Conservation (phyloP, 495 filamentous ascomycete species). For the Penicillium waksmanii region DNA sequence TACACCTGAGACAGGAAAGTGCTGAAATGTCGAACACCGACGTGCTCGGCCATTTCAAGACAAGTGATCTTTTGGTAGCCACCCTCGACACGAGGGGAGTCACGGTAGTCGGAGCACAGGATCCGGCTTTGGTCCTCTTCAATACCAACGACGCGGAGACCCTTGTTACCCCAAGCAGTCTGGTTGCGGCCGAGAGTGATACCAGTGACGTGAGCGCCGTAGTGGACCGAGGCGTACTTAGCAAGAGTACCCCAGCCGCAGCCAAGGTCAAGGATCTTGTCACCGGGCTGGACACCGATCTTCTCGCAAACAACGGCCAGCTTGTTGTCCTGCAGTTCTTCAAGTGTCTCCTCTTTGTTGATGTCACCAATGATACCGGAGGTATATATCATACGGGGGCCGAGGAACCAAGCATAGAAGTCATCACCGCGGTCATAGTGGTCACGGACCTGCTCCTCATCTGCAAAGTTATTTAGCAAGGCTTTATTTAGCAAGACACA, state of each 20-base stretch:
- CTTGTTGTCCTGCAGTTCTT: slow-evolving; percentile 75
- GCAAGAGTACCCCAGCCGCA: slow-evolving; percentile 75
- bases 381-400: slow-evolving; percentile 75
- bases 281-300: slow-evolving; percentile 63
- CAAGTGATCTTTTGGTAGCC: slow-evolving; percentile 73
- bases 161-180: slow-evolving; percentile 73
- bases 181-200: slow-evolving; percentile 73
- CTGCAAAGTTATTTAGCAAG: slow-evolving; percentile 33
- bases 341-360: slow-evolving; percentile 65
- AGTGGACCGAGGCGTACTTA: slow-evolving; percentile 65
- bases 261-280: slow-evolving; percentile 68
- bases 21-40: slow-evolving; percentile 66
- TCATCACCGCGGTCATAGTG: slow-evolving; percentile 77
- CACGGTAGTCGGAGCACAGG: slow-evolving; percentile 70
- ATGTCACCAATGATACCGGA: slow-evolving; percentile 71
- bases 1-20: slow-evolving; percentile 66
- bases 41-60: slow-evolving; percentile 79
- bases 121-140: slow-evolving; percentile 66
- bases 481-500: neutral
- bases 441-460: slow-evolving; percentile 76
- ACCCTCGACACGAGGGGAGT: slow-evolving; percentile 62
- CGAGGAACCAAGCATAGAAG: slow-evolving; percentile 77
- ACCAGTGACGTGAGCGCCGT: slow-evolving; percentile 66
- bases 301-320: slow-evolving; percentile 73
- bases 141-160: slow-evolving; percentile 61